These are phyloP conservation scores for Cyberlindnera maclurae DNA, from an alignment of 805 yeast species.

Conservation along the genomic window DNA sequence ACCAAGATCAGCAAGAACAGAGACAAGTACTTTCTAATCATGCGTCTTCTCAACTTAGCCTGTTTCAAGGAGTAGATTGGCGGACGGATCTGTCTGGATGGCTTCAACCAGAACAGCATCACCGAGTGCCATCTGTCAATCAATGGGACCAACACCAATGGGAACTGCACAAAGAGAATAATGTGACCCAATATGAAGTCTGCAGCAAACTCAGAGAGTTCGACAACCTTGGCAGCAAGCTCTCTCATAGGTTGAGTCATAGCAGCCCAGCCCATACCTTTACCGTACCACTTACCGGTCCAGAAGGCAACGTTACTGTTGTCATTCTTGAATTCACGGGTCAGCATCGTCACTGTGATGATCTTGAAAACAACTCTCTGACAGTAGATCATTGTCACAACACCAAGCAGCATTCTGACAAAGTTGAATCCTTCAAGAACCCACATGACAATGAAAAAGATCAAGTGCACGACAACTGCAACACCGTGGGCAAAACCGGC, in stretches of 20 bases:
- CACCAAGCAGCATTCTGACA: constrained; percentile 79
- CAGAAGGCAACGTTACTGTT: constrained; percentile 97
- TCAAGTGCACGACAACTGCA: constrained; percentile 80
- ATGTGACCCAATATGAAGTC: constrained; percentile 93
- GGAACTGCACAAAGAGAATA: constrained; percentile 82
- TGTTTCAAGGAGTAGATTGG: constrained; percentile 96
- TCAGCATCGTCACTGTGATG: constrained; percentile 68
- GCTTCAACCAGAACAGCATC: constrained; percentile 98
- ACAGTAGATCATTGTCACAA: constrained; percentile 73
- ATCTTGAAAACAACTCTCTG: constrained; percentile 85
- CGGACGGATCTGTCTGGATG: constrained; percentile 93
- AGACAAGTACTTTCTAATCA: constrained; percentile 88
- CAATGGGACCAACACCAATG: constrained; percentile 76
- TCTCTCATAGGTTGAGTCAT: constrained; percentile 96
- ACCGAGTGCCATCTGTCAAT: constrained; percentile 97
- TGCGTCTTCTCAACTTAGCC: constrained; percentile 92
- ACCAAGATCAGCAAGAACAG: constrained; percentile 67
- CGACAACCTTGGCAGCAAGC: constrained; percentile 87
- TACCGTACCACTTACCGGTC: constrained; percentile 99
- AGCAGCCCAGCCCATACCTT: constrained; percentile 89
- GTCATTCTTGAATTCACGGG: constrained; percentile 95
- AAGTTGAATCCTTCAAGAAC: constrained; percentile 90
- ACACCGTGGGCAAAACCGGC: constrained; percentile 96
- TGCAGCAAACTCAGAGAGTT: constrained; percentile 92
- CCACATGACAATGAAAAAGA: constrained; percentile 95